A percentile compares a stretch with the other conserved stretches of the same genome.
Evolutionary conservation across 108 stramenopile species (phyloP).

Genomic region (Nitzschia putrida): DNA sequence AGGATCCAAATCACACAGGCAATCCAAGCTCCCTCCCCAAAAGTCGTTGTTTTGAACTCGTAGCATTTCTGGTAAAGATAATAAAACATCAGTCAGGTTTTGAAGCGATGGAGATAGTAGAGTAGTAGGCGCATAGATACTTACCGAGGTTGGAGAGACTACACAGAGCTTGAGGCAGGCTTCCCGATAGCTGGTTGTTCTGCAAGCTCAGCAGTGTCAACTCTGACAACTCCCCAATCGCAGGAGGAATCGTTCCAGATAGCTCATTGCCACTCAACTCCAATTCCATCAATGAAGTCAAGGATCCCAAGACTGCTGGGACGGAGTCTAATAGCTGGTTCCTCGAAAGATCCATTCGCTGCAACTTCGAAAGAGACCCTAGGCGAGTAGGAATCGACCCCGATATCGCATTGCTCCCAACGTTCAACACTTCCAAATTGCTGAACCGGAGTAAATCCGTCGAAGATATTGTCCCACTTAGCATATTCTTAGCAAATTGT

Average conservation of each 20-base stretch:
- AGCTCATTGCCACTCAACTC: neutral
- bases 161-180: neutral
- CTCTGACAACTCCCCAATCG: constrained; percentile 1
- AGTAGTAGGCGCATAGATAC: neutral
- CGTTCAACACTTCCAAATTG: neutral
- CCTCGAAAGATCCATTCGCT: neutral
- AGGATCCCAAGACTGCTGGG: neutral
- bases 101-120: neutral
- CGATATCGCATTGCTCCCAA: neutral
- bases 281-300: neutral
- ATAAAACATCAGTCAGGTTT: neutral
- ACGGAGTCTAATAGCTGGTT: neutral
- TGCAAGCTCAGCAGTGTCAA: neutral
- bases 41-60: neutral
- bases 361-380: neutral
- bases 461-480: neutral
- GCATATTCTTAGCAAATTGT: neutral
- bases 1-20: neutral
- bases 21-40: neutral
- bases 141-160: neutral
- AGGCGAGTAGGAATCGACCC: neutral
- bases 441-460: neutral
- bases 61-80: neutral
- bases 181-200: constrained; percentile 3
- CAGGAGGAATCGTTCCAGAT: constrained; percentile 6